A percentile compares a stretch with the other conserved stretches of the same genome.
phyloP scores from a whole-genome alignment of 495 filamentous ascomycete species.

The Letharia lupina region DNA sequence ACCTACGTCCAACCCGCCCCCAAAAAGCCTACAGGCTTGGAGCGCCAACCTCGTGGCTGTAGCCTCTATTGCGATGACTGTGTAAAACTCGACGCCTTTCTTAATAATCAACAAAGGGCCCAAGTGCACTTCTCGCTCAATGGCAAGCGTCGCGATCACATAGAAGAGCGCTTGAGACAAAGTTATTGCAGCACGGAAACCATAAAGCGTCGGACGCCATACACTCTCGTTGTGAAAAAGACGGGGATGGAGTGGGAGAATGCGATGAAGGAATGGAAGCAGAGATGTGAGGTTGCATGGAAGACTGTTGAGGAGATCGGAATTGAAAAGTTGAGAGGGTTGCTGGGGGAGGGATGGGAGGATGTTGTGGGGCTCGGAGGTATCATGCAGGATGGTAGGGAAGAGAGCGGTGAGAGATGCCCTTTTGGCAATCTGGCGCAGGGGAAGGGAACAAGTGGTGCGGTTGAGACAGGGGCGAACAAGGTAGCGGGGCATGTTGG shows the following conservation, averaged over 20 bases:
- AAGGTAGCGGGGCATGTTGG: not conserved
- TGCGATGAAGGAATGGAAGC: not conserved
- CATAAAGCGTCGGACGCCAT: not conserved
- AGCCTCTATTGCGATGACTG: not conserved
- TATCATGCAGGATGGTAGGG: not conserved
- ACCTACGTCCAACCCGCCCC: not conserved
- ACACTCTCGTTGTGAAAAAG: conserved; percentile 9
- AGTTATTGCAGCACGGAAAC: not conserved
- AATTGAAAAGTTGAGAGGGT: not conserved
- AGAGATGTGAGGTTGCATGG: not conserved
- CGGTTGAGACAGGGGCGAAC: not conserved
- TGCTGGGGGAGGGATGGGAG: not conserved
- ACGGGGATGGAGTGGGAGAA: not conserved
- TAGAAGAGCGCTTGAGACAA: not conserved
- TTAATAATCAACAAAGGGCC: not conserved
- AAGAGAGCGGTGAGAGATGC: not conserved
- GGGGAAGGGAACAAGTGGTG: too few relatives aligned
- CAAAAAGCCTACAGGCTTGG: not conserved
- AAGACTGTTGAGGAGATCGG: not conserved
- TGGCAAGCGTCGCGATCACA: not conserved
- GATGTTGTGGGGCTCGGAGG: not conserved
- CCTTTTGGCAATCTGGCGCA: not conserved
- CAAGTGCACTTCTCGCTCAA: not conserved
- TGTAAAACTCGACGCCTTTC: not conserved
- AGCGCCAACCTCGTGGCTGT: not conserved